Evolutionary conservation across 768 basidiomycete species (phyloP).

Genomic region (Leucosporidium scottii): DNA sequence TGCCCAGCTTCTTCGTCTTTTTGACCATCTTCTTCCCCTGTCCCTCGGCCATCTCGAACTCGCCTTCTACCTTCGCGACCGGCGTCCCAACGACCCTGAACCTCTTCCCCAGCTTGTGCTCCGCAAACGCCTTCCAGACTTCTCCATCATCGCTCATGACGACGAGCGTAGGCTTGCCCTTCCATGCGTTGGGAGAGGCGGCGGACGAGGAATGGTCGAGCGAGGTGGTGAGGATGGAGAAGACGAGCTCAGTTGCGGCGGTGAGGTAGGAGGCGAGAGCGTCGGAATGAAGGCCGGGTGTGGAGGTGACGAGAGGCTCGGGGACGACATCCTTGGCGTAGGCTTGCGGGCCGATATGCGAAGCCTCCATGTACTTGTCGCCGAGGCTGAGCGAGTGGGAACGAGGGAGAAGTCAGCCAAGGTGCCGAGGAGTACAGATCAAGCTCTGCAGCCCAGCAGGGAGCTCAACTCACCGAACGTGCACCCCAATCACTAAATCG

Average conservation of each 20-base stretch:
- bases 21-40: too few relatives aligned
- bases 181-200: not conserved
- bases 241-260: conserved; percentile 17
- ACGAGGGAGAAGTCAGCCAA: too few relatives aligned
- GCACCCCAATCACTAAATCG: conserved; percentile 24
- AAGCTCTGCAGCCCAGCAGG: too few relatives aligned
- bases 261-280: conserved; percentile 15
- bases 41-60: not conserved
- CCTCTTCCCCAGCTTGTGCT: conserved; percentile 2
- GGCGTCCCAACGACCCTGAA: conserved; percentile 16
- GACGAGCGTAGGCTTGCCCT: conserved; percentile 5
- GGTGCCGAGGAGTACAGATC: too few relatives aligned
- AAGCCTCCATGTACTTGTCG: conserved; percentile 29
- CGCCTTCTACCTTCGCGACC: not conserved
- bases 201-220: not conserved
- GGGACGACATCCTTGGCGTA: not conserved
- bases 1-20: too few relatives aligned
- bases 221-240: conserved; percentile 3
- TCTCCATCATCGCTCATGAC: conserved; percentile 26
- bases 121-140: conserved; percentile 12
- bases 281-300: conserved; percentile 5
- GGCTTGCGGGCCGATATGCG: conserved; percentile 14
- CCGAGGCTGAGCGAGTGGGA: conserved; percentile 12
- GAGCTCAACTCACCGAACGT: conserved; percentile 19
- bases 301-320: not conserved